These are phyloP conservation scores for Talaromyces sp. DNA, from an alignment of 2,329 filamentous ascomycete species.

Conservation along the genomic window DNA sequence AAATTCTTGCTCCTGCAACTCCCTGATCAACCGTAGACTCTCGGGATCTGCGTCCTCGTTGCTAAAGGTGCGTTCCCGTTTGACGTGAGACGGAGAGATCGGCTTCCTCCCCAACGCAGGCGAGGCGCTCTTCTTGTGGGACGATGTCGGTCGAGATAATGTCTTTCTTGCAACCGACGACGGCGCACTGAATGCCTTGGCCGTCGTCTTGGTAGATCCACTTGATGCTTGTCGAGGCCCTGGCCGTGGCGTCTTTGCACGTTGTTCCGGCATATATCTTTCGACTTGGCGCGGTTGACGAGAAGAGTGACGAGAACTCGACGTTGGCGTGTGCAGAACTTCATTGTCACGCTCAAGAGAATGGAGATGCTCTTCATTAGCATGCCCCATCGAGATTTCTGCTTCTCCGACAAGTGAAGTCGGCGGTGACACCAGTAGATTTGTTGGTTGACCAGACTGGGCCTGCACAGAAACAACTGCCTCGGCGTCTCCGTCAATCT, in stretches of 20 bases:
- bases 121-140: conserved; percentile 32
- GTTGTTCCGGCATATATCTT: conserved; percentile 31
- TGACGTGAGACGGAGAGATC: conserved; percentile 12
- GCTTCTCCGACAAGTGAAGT: conserved; percentile 39
- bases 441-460: conserved; percentile 24
- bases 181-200: conserved; percentile 15
- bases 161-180: conserved; percentile 23
- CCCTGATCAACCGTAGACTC: conserved; percentile 38
- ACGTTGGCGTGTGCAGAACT: conserved; percentile 29
- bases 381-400: conserved; percentile 23
- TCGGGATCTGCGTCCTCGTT: conserved; percentile 33
- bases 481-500: conserved; percentile 27
- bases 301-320: conserved; percentile 39
- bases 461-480: conserved; percentile 22
- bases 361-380: conserved; percentile 21
- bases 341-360: conserved; percentile 21
- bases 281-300: conserved; percentile 38
- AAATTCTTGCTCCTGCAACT: conserved; percentile 42
- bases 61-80: conserved; percentile 20
- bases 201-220: conserved; percentile 7
- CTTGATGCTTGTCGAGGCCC: conserved; percentile 2
- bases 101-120: conserved; percentile 33
- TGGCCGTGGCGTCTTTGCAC: conserved; percentile 13
- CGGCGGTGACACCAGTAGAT: conserved; percentile 39
- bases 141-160: conserved; percentile 31